These are phyloP conservation scores for Cutaneotrichosporon sp. DNA, from an alignment of 1,284 basidiomycete species.

Conservation along the genomic window DNA sequence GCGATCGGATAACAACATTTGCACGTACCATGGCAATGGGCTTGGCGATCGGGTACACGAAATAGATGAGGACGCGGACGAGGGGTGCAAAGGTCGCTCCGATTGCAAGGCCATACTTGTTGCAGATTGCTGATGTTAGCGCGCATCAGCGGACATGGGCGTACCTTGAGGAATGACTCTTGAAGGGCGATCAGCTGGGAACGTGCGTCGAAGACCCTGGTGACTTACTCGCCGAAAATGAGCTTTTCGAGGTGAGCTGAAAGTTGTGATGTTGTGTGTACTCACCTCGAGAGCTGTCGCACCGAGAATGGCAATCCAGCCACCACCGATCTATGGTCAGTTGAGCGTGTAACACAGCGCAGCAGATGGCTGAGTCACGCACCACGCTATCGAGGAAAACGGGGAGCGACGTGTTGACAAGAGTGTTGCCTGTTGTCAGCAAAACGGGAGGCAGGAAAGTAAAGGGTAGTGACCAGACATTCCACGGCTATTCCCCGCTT, in stretches of 20 bases:
- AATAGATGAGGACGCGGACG: constrained; percentile 47
- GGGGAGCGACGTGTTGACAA: constrained; percentile 53
- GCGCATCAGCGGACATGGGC: not conserved
- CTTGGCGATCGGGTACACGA: constrained; percentile 51
- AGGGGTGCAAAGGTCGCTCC: constrained; percentile 52
- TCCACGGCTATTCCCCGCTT: not conserved
- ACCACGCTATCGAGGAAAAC: constrained; percentile 50
- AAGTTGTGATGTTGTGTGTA: not conserved
- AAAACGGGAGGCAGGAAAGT: not conserved
- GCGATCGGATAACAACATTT: too few relatives aligned
- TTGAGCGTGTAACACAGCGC: not conserved
- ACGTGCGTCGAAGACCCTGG: not conserved
- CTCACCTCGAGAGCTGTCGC: constrained; percentile 27
- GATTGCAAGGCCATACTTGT: constrained; percentile 52
- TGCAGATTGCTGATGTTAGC: constrained; percentile 49
- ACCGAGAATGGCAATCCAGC: constrained; percentile 39
- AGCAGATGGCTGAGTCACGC: constrained; percentile 4
- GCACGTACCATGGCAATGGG: constrained; percentile 41
- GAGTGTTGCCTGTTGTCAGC: constrained; percentile 47
- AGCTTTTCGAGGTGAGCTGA: constrained; percentile 15
- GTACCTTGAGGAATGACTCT: constrained; percentile 45
- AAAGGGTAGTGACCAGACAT: not conserved
- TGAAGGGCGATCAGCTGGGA: not conserved
- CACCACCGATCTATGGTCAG: constrained; percentile 41
- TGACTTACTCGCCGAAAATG: constrained; percentile 23